Evolutionary conservation across 805 yeast genomes (phyloP).

Genomic region (Nematodospora valgi): DNA sequence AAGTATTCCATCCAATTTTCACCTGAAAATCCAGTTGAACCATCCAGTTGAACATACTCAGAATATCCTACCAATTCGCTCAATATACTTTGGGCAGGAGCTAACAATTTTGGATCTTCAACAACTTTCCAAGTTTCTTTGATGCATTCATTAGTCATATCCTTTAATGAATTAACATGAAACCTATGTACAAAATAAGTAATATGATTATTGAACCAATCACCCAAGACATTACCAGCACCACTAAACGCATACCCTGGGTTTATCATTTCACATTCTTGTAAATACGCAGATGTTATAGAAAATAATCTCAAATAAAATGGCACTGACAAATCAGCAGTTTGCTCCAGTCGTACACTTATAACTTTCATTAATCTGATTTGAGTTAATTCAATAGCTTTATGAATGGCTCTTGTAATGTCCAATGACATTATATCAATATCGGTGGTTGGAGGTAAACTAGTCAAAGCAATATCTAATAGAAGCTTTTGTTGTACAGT

Average conservation of each 20-base stretch:
- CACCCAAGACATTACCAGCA: constrained; percentile 51
- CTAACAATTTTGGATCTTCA: constrained; percentile 42
- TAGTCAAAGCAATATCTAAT: constrained; percentile 58
- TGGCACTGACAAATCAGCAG: constrained; percentile 52
- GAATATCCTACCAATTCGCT: constrained; percentile 24
- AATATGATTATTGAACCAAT: constrained; percentile 63
- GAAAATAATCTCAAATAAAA: constrained; percentile 67
- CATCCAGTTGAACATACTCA: constrained; percentile 19
- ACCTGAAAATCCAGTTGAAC: constrained; percentile 21
- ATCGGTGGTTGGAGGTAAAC: constrained; percentile 21
- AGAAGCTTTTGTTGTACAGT: constrained; percentile 76
- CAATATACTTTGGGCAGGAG: constrained; percentile 19
- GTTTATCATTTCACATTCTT: constrained; percentile 79
- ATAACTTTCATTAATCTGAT: constrained; percentile 73
- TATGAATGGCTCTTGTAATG: constrained; percentile 60
- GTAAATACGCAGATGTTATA: constrained; percentile 63
- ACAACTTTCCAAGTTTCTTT: constrained; percentile 79
- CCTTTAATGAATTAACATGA: constrained; percentile 49
- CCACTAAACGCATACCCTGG: constrained; percentile 62
- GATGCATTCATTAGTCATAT: constrained; percentile 50
- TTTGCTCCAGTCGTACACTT: constrained; percentile 71
- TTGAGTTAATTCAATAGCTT: constrained; percentile 70
- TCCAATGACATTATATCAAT: constrained; percentile 58
- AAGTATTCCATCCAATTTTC: constrained; percentile 25
- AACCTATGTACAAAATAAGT: constrained; percentile 54